Evolutionary conservation across 768 basidiomycete genomes (phyloP).

Genomic region (Panaeolus cyanescens): DNA sequence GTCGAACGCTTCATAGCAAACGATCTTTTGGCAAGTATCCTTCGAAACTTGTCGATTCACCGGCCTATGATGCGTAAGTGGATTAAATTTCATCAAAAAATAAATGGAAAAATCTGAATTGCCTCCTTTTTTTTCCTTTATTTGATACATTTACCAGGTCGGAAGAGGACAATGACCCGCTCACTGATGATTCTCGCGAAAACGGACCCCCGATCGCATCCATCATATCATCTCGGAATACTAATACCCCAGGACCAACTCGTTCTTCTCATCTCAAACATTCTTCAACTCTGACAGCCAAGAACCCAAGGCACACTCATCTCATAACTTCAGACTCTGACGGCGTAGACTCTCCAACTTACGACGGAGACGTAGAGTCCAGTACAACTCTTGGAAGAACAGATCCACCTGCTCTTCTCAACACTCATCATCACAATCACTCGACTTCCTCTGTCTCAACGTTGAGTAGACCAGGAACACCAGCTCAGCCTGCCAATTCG

Average conservation of each 20-base stretch:
- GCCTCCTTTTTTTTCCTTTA: constrained; percentile 5
- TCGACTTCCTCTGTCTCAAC: constrained; percentile 56
- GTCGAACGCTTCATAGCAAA: constrained; percentile 54
- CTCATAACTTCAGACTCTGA: constrained; percentile 64
- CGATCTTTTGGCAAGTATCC: constrained; percentile 74
- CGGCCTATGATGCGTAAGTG: constrained; percentile 74
- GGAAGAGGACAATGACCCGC: constrained; percentile 86
- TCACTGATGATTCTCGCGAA: constrained; percentile 74
- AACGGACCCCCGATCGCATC: constrained; percentile 44
- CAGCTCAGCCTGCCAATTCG: constrained; percentile 11
- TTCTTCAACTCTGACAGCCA: constrained; percentile 22
- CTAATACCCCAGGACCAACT: constrained; percentile 18
- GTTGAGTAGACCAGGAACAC: constrained; percentile 44
- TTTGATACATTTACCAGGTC: constrained; percentile 48
- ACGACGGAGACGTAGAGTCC: constrained; percentile 88
- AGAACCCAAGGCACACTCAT: constrained; percentile 46
- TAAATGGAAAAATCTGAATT: background rate
- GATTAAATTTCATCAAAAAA: constrained; percentile 1
- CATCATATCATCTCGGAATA: constrained; percentile 22
- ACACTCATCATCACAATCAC: constrained; percentile 34
- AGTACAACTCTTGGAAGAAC: constrained; percentile 59
- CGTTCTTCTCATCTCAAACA: constrained; percentile 33
- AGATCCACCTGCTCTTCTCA: constrained; percentile 36
- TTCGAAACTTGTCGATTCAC: constrained; percentile 58
- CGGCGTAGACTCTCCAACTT: constrained; percentile 83